Base-by-base conservation (phyloP, 148 eudicot genomes). In the Tetragonia tetragonoides region DNA sequence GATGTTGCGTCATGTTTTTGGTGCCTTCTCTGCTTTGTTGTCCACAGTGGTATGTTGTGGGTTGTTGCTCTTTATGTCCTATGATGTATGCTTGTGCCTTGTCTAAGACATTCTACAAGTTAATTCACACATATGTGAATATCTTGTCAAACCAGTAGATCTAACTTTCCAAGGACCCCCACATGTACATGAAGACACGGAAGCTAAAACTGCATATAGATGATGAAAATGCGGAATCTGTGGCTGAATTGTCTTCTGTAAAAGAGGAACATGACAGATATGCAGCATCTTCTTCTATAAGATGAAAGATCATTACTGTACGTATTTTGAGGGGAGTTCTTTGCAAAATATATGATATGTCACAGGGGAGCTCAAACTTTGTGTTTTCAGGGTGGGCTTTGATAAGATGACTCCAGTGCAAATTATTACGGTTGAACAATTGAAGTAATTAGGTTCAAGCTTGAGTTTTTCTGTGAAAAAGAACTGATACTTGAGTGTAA, bases 221-320 rank as follows among this genome's bases (percentile, higher is more conserved):
- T 53, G 68, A 12, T 74, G 69, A 49, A 72, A 54, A n/a, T 68
- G 64, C n/a, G 67, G 80, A 81, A 62, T 53, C 81, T 54, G 68
- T 53, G 46, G 70, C 60, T 37, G 78, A 69, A 39, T 66, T 75
- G 57, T 80, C 84, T 61, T 66, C 59, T n/a, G 81, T 57, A 70
- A 71, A 53, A 65, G 74, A 64, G 3, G 79, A 85, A 60, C 81
- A 83, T 72, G 67, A 57, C 74, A 73, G 23, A 6, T 73, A 63
- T 66, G 20, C 47, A n/a, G 57, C 11, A 57, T 68, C 72, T 47
- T 80, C 75, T 21, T 66, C 78, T n/a, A n/a, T 49, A 53, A 73
- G 73, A 80, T 74, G 4, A 80, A 74, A 80, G 90, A 88, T 88
- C 82, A 42, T 40, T 53, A 62, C 24, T 59, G 20, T 39, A 7